Base-by-base conservation (phyloP, 2,329 filamentous ascomycete genomes). In the Ophiostoma piceae region DNA sequence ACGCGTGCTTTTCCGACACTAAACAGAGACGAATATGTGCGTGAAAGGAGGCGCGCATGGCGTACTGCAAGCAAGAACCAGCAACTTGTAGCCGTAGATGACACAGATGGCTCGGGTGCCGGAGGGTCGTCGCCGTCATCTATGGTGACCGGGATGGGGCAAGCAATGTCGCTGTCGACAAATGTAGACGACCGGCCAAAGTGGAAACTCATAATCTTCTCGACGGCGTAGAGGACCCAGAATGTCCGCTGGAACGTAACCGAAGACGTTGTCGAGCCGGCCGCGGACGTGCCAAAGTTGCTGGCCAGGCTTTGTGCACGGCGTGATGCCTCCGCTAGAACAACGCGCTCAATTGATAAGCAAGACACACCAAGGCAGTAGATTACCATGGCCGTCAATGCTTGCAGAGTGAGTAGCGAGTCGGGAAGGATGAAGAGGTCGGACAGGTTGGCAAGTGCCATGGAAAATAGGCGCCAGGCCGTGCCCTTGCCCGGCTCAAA, bases 401-500 rank as follows among this genome's bases (percentile, higher is more conserved):
- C 77, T 57, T 78, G 76, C 8, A 78, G 74, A 5, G 74, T 72
- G 8, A 73, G 71, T 7, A 78, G 70, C 4, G 77, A 78, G 67
- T 78, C 76, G 0, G 77, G 76, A 0, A 78, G 70, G 9, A 72
- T 73, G 19, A 78, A 68, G 0, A 78, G 73, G 4, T 81, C 79
- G 0, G 79, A 74, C 16, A 81, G 77, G 7, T 78, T 66, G 5
- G 76, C 75, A 4, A 82, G 75, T 3, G 80, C 76, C 1, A 77
- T 74, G 26, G 79, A 76, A 65, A 81, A 81, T 3, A 81, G 74
- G 9, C 76, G 76, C 81, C 81, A 82, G 0, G 79, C 75, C 47
- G 75, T 76, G 5, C 80, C 79, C 32, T 76, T 78, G 2, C 78
- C 78, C 0, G 79, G 78, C 67, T 80, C 77, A 66, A 80, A 82